phyloP scores from a whole-genome alignment of 2,329 filamentous ascomycete genomes.

The Colletotrichum cuscutae region DNA sequence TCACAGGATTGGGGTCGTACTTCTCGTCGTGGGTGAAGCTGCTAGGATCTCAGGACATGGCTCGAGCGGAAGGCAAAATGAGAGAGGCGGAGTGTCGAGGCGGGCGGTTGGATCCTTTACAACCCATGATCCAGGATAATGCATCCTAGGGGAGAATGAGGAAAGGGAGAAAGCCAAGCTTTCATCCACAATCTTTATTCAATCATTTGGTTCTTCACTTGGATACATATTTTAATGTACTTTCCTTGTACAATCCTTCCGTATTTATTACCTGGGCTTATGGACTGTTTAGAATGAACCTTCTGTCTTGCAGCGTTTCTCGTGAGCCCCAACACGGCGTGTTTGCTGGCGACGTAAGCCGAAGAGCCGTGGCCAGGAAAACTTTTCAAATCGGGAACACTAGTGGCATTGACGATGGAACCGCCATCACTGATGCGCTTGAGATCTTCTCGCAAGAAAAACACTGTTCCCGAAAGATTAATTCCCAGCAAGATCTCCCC shows the following conservation, averaged over 20 bases:
- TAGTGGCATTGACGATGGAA: slow-evolving; percentile 56
- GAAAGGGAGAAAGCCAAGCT: neutral
- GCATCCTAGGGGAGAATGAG: slow-evolving; percentile 2
- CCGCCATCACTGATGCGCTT: slow-evolving; percentile 48
- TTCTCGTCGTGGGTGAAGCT: slow-evolving; percentile 15
- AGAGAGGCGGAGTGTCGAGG: slow-evolving; percentile 19
- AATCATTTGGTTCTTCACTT: neutral
- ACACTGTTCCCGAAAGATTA: slow-evolving; percentile 42
- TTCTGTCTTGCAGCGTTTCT: slow-evolving; percentile 6
- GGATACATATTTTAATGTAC: no score
- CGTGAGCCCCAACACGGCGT: slow-evolving; percentile 11
- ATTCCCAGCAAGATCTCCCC: slow-evolving; percentile 42
- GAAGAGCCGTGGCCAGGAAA: neutral
- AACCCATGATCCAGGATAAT: slow-evolving; percentile 30
- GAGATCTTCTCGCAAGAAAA: slow-evolving; percentile 43
- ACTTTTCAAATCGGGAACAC: neutral
- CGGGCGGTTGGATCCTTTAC: slow-evolving; percentile 13
- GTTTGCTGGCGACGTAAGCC: slow-evolving; percentile 6
- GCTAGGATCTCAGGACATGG: neutral
- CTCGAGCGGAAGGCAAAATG: slow-evolving; percentile 14
- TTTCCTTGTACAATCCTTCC: neutral
- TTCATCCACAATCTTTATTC: neutral
- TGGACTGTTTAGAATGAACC: neutral
- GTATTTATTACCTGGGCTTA: neutral
- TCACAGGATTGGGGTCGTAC: slow-evolving; percentile 23